Base-by-base conservation (phyloP, 1,139 yeast species). In the Pichiaceae sp. region DNA sequence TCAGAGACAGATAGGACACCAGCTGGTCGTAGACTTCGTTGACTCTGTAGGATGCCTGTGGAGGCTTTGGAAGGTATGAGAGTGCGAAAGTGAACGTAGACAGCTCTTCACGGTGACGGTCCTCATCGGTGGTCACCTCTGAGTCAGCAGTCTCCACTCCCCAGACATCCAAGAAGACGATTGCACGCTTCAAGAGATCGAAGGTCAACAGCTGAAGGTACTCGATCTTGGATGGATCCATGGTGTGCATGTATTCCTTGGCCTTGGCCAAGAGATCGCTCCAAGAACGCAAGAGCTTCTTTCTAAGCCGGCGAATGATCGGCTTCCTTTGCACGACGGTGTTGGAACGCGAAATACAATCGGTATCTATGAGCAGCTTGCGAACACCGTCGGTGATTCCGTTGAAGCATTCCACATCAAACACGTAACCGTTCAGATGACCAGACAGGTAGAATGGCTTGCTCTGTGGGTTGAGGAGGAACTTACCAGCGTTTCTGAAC, bases 181-280 rank as follows among this genome's bases (percentile, higher is more conserved):
- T 72, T 1, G 95, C 83, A 46, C 82, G 76, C 47, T 82, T 69
- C 23, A 85, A 63, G 14, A 86, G 85, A 52, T 84, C 84, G 54
- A 75, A 78, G 5, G 84, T 75, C 66, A 87, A 72, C 36, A 78
- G 60, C 25, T 84, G 81, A 42, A 89, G 64, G 17, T 79, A 74
- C 48, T 80, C 86, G 41, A 86, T 72, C 46, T 83, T 79, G 32
- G 69, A 67, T 36, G 68, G 68, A 42, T 75, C 79, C 28, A 80
- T 68, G 1, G 94, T 78, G 37, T 84, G 79, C 52, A 81, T 78
- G 54, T 78, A 83, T 39, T 83, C 86, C 50, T 83, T 86, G 3
- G 96, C 96, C 49, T 83, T 81, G 8, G 82, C 74, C 72, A 89
- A 87, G 32, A 91, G 64, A 42, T 80, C 82, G 39, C 93, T 89